Base-by-base conservation (phyloP, 768 basidiomycete species). In the Asterophora lycoperdoides region DNA sequence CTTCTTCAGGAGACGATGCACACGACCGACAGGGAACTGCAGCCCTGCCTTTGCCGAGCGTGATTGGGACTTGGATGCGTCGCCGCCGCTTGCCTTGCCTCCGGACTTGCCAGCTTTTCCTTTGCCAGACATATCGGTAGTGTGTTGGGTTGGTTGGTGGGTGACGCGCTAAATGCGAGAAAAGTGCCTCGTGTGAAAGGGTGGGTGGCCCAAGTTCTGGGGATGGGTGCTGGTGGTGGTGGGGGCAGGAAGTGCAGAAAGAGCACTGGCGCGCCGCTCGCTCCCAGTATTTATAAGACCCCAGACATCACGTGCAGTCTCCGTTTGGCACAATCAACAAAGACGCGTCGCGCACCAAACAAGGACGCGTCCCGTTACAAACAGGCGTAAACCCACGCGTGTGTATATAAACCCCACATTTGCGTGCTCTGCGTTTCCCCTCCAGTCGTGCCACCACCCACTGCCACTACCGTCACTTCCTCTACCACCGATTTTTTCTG, bases 11-110 rank as follows among this genome's bases (percentile, higher is more conserved):
- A 90, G 80, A 80, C 88, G 83, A 72, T 89, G 90, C 53, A 92
- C 82, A 86, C 90, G 90, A 77, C 90, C 90, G 58, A 93, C 89
- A 46, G 90, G 90, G 75, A 93, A 89, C 65, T 87, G 83, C 47
- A 86, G 79, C 58, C 84, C 84, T 10, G 84, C 84, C 61, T 84
- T 86, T 46, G 84, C 75, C 18, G 84, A 86, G 45, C 84, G 81
- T 11, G 85, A 86, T 58, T 81, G 79, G 3, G 83, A 69, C 61
- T 86, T 86, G 51, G 65, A 53, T 14, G 57, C 64, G 26, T 69
- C 71, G 53, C 72, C 72, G 42, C 70, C 54, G 42, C 70, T 54
- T 23, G 79, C 69, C 57, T 79, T 81, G 54, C 81, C 80, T 56
- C 68, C 67, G 10, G 76, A 67, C 45, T 64, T 64, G 26, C 60